Evolutionary conservation across 352 stramenopile genomes (phyloP), one percentile per base, ranked within the genome.

Genomic region (Pythium dissotocum): DNA sequence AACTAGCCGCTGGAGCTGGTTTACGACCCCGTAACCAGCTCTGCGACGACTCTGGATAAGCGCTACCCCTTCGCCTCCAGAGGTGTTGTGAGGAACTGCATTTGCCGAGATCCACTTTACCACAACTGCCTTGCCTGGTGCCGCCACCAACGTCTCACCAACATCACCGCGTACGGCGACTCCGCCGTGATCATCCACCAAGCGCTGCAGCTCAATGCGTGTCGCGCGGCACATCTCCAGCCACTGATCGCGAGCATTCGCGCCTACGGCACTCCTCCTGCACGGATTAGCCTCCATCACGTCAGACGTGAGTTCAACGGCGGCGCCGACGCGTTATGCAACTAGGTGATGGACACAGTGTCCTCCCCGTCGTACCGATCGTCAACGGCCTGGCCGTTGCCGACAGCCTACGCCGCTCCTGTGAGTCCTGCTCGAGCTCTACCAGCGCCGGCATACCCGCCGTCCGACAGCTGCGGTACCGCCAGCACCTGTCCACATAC

Each of bases 271-370:
- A 32, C 35, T 6, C 28, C 7, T 18, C 6, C 16, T 10, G 6
- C 42, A 4, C 28, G 36, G 5, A 58, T 66, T 42, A 54, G 49
- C 2, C 28, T 77, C 4, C n/a, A 57, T 4, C 58, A 57, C 26
- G n/a, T n/a, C n/a, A n/a, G n/a, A n/a, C n/a, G n/a, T n/a, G n/a
- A 18, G 33, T n/a, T 51, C 42, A 64, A 64, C 44, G 6, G 26
- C 6, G 44, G 26, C 5, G 28, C 58, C 4, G 59, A 58, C 46
- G 46, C 46, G 10, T 30, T 64, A 13, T 64, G 58, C 30, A 76
- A 76, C 49, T 76, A 61, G 61, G 48, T 60, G 26, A 71, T 70
- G 65, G 65, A 76, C 52, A 32, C 18, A 48, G 40, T 48, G 16
- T 48, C 40, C 6, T 21, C 40, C 16, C 40, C 40, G 2, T 48